Percentiles rank a stretch among this genome's conserved stretches.
Evolutionary conservation across 179 eudicot genomes (phyloP).

Genomic region (Amaranthus tricolor): DNA sequence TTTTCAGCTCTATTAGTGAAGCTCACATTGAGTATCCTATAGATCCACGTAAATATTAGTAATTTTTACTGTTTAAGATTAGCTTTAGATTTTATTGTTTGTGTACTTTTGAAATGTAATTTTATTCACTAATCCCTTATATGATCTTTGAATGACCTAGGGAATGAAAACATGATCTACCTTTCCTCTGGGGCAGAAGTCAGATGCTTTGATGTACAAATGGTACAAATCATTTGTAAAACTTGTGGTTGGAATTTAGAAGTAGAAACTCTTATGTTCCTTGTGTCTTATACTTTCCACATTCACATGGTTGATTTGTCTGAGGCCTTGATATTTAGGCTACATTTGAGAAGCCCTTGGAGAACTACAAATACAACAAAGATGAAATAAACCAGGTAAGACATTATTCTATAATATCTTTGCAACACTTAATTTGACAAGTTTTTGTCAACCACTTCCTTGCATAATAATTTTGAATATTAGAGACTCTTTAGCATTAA

Average conservation of each 20-base stretch:
- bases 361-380: slow-evolving; percentile 69
- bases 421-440: neutral
- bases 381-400: slow-evolving; percentile 94
- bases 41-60: neutral
- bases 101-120: neutral
- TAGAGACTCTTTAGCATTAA: neutral
- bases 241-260: slow-evolving; percentile 8
- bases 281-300: neutral
- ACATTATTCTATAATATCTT: neutral
- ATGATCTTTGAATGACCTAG: slow-evolving; percentile 38
- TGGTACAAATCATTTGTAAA: slow-evolving; percentile 39
- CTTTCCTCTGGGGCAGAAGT: slow-evolving; percentile 70
- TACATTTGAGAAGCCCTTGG: slow-evolving; percentile 50
- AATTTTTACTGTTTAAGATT: neutral
- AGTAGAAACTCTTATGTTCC: neutral
- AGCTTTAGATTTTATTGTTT: neutral
- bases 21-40: neutral
- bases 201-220: slow-evolving; percentile 65
- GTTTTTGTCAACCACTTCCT: neutral
- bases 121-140: neutral
- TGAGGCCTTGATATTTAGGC: slow-evolving; percentile 38
- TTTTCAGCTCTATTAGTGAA: neutral
- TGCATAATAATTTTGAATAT: neutral
- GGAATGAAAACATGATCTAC: slow-evolving; percentile 76
- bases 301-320: neutral